Evolutionary conservation across 805 yeast species (phyloP).

Genomic region (Nadsonia fulvescens): DNA sequence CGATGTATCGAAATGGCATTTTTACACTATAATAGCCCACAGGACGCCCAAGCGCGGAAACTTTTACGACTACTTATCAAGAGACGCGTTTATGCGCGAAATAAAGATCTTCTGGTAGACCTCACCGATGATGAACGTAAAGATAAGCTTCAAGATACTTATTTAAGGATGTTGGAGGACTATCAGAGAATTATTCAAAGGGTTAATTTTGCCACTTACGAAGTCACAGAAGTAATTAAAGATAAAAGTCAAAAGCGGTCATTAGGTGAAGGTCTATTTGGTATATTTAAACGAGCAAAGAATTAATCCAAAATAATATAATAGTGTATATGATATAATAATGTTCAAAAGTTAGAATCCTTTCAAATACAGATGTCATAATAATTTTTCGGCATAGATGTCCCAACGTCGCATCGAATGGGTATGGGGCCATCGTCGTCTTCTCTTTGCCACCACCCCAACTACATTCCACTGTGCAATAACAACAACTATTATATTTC

Average conservation of each 20-base stretch:
- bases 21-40: slow-evolving; percentile 6
- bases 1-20: slow-evolving; percentile 60
- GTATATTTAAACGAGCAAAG: too few species aligned
- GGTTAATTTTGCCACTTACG: too few species aligned
- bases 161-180: slow-evolving; percentile 48
- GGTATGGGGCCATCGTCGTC: too few species aligned
- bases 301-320: too few species aligned
- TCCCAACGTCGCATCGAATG: too few species aligned
- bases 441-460: background rate
- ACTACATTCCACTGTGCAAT: background rate
- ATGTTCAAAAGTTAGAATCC: too few species aligned
- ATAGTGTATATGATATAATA: too few species aligned
- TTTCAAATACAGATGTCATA: too few species aligned
- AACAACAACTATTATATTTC: slow-evolving; percentile 1
- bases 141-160: slow-evolving; percentile 64
- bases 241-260: too few species aligned
- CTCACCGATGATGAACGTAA: slow-evolving; percentile 39
- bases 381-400: too few species aligned
- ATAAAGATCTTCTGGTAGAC: slow-evolving; percentile 56
- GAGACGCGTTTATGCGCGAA: slow-evolving; percentile 56
- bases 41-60: slow-evolving; percentile 11
- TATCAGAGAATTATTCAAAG: slow-evolving; percentile 37
- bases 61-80: slow-evolving; percentile 44
- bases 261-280: too few species aligned
- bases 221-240: too few species aligned